Conservation (phyloP, 1,284 basidiomycete species). For the Fistulina hepatica region DNA sequence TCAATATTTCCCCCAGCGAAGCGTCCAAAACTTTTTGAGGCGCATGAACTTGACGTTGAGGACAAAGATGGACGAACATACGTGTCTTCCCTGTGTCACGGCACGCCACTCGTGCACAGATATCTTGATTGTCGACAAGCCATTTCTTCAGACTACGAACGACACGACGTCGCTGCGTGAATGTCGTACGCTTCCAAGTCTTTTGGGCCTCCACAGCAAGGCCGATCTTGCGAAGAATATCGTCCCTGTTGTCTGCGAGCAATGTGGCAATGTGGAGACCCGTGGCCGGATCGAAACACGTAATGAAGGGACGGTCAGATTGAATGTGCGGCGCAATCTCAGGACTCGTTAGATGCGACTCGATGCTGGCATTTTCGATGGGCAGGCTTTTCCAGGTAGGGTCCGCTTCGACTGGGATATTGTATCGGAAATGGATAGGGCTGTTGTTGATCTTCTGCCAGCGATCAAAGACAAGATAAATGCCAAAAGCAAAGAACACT, state of each 20-base stretch:
- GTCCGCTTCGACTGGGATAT: constrained; percentile 48
- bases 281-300: constrained; percentile 86
- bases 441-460: constrained; percentile 64
- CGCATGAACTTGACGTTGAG: constrained; percentile 3
- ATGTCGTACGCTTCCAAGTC: constrained; percentile 62
- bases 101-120: constrained; percentile 81
- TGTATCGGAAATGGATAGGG: constrained; percentile 48
- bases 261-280: constrained; percentile 65
- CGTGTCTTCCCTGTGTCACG: constrained; percentile 95
- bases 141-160: constrained; percentile 82
- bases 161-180: constrained; percentile 68
- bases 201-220: constrained; percentile 60
- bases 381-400: constrained; percentile 45
- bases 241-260: constrained; percentile 53
- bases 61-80: constrained; percentile 31
- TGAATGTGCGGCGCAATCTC: constrained; percentile 43
- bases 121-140: constrained; percentile 81
- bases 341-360: constrained; percentile 48
- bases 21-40: constrained; percentile 67
- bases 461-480: constrained; percentile 63
- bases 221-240: constrained; percentile 63
- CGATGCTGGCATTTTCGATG: constrained; percentile 46
- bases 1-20: constrained; percentile 81
- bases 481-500: constrained; percentile 59
- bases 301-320: constrained; percentile 64